A percentile compares a stretch with the other conserved stretches of the same genome.
Conservation (phyloP, 768 basidiomycete species). For the Mycena capillaripes region DNA sequence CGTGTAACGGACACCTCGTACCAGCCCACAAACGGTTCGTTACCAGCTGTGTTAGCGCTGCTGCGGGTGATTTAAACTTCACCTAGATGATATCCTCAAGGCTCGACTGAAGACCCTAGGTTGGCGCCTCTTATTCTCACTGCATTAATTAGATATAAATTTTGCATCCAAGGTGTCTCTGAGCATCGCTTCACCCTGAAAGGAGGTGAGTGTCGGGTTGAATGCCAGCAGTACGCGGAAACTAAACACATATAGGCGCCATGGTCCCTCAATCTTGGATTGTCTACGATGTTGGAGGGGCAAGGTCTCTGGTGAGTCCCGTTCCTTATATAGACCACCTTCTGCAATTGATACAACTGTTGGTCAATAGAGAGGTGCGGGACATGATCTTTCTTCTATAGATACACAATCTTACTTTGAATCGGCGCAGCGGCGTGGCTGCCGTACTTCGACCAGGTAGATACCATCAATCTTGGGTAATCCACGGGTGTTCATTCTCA, state of each 20-base stretch:
- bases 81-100: conserved; percentile 65
- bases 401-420: too few relatives aligned
- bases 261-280: conserved; percentile 43
- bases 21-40: conserved; percentile 64
- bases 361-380: conserved; percentile 51
- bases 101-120: conserved; percentile 63
- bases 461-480: too few relatives aligned
- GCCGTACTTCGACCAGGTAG: conserved; percentile 55
- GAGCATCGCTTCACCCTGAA: conserved; percentile 69
- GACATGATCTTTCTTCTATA: background rate
- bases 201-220: conserved; percentile 42
- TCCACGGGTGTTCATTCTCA: too few relatives aligned
- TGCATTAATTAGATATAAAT: too few relatives aligned
- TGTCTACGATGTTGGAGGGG: conserved; percentile 67
- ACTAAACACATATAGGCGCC: conserved; percentile 32
- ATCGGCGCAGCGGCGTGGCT: background rate
- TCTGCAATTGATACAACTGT: background rate
- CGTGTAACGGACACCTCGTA: conserved; percentile 62
- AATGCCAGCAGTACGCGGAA: too few relatives aligned
- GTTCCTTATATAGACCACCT: background rate
- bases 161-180: conserved; percentile 58
- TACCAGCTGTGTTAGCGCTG: background rate
- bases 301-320: conserved; percentile 51
- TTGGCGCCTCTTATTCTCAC: background rate
- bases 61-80: background rate